Evolutionary conservation across 164 flowering plant species (phyloP), one percentile per base, ranked within the genome.

Genomic region (Nelumbo lutea): DNA sequence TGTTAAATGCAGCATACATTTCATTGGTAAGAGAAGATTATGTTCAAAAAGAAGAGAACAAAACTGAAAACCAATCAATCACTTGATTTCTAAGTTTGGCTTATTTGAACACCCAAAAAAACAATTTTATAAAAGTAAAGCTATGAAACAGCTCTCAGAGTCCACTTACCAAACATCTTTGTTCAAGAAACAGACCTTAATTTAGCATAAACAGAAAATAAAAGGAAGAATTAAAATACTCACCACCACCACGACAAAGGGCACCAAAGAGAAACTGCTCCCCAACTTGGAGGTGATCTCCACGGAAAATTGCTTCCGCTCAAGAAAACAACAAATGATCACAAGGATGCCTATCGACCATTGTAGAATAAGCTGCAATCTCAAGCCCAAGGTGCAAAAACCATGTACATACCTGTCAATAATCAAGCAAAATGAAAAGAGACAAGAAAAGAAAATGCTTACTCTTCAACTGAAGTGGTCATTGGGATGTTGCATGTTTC

Each of bases 311-410:
- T 73, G 79, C 77, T 85, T 88, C 73, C 83, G 83, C 81, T 93
- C 91, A 64, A 93, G 82, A 70, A 93, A 93, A 86, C 96, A 89
- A 81, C 83, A 83, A 53, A 90, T 77, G 73, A 93, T 80, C 13
- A 96, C 98, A 55, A 96, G 82, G 67, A 96, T 90, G 65, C 99
- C 99, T 72, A 85, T 84, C 27, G 87, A 81, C 97, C 96, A 96
- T 79, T 96, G 98, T 77, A 96, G 79, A 77, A 90, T 82, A 83
- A 96, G 98, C 99, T 96, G 97, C 91, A 87, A 85, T 77, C 84
- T 82, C 91, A 86, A 83, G 79, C 74, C 85, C 90, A 83, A 84
- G 74, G 75, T 75, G 85, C 79, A 83, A 78, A 85, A 85, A 80
- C 79, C 81, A 82, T 69, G 74, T 81, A 79, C 68, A 78, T 65